Percentiles rank a stretch among this genome's conserved stretches.
These are phyloP conservation scores for Lepidium africanum DNA, from an alignment of 345 rosid species.

Conservation along the genomic window DNA sequence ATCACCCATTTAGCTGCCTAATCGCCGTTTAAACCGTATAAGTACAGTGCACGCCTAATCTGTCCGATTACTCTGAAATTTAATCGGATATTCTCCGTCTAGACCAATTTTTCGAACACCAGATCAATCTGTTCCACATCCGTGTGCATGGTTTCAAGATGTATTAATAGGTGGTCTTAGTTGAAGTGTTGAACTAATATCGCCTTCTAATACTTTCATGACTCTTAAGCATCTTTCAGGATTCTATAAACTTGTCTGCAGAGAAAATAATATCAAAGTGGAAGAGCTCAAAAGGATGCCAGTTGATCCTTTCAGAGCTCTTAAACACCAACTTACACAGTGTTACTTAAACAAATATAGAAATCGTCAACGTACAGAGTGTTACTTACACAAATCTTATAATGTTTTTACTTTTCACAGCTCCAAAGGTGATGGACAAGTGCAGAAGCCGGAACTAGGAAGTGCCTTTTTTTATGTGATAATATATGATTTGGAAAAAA, in stretches of 20 bases:
- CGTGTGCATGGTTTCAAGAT: background rate
- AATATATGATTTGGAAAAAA: background rate
- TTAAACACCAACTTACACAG: background rate
- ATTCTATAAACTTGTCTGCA: background rate
- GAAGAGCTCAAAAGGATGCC: background rate
- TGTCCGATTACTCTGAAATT: too few species aligned
- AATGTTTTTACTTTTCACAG: slow-evolving; percentile 26
- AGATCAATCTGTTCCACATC: background rate
- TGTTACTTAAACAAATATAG: slow-evolving; percentile 8
- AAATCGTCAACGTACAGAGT: background rate
- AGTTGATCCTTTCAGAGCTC: slow-evolving; percentile 8
- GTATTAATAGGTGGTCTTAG: background rate
- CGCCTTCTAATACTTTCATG: background rate
- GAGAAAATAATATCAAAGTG: background rate
- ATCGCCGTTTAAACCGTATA: too few species aligned
- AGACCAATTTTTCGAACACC: too few species aligned
- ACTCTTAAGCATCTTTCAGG: background rate
- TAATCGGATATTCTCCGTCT: too few species aligned
- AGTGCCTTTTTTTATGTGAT: background rate
- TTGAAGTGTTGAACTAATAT: background rate
- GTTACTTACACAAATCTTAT: background rate
- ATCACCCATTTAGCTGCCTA: too few species aligned
- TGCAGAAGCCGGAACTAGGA: slow-evolving; percentile 38
- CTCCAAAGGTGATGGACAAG: slow-evolving; percentile 69
- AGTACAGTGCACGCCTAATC: too few species aligned